These are phyloP conservation scores for Paecilomyces niveus DNA, from an alignment of 2,329 filamentous ascomycete genomes.

Conservation along the genomic window DNA sequence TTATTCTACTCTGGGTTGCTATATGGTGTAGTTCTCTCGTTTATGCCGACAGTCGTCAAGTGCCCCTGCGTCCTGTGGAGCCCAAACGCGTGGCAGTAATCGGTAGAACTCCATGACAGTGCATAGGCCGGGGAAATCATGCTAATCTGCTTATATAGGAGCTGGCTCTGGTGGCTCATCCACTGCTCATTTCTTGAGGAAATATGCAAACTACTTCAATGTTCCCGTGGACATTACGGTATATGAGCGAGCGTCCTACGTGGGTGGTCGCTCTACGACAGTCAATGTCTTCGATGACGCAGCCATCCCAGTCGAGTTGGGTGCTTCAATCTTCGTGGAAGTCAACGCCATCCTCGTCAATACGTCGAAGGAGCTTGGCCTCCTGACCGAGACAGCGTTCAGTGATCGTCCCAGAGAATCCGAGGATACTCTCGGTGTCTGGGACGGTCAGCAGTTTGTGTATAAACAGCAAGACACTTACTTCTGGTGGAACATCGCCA, in stretches of 20 bases:
- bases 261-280: constrained; percentile 84
- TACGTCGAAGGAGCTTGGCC: constrained; percentile 63
- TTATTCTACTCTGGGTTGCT: neutral
- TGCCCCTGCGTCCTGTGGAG: constrained; percentile 11
- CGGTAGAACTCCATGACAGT: constrained; percentile 8
- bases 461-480: constrained; percentile 56
- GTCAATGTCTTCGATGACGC: constrained; percentile 67
- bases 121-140: neutral
- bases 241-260: constrained; percentile 69
- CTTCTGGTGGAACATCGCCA: constrained; percentile 73
- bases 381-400: constrained; percentile 47
- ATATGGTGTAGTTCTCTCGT: constrained; percentile 7
- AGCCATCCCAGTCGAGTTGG: constrained; percentile 68
- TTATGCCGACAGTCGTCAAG: constrained; percentile 15
- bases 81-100: constrained; percentile 29
- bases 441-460: constrained; percentile 73
- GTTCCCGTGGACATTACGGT: constrained; percentile 71
- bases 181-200: constrained; percentile 71
- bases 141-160: constrained; percentile 45
- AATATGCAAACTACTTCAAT: constrained; percentile 57
- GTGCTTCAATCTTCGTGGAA: constrained; percentile 84
- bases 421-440: constrained; percentile 61
- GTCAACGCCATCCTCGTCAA: constrained; percentile 76
- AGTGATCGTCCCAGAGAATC: constrained; percentile 42
- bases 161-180: constrained; percentile 86